Evolutionary conservation across 345 rosid genomes (phyloP).

Genomic region (Citrus australasica): DNA sequence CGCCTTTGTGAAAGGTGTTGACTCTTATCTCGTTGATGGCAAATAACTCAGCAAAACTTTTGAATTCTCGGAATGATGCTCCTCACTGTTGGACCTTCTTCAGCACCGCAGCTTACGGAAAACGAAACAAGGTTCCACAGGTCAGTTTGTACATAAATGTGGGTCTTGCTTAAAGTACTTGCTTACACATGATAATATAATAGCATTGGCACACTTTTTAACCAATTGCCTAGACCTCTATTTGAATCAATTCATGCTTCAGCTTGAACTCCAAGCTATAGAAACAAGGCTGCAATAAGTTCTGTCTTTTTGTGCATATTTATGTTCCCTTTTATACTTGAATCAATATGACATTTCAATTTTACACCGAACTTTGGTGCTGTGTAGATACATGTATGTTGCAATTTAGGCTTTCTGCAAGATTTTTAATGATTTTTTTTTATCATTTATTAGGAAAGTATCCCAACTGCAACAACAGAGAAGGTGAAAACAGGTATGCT

Average conservation of each 20-base stretch:
- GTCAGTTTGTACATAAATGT: too few species aligned
- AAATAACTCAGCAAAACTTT: conserved; percentile 70
- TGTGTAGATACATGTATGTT: too few species aligned
- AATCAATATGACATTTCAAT: background rate
- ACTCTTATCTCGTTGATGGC: conserved; percentile 94
- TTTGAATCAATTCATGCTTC: too few species aligned
- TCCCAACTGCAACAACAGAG: conserved; percentile 56
- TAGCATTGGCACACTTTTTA: too few species aligned
- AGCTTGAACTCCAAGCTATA: too few species aligned
- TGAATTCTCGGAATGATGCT: conserved; percentile 23
- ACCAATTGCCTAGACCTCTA: too few species aligned
- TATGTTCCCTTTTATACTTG: background rate
- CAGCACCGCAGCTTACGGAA: conserved; percentile 54
- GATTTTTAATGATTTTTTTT: background rate
- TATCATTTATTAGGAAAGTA: conserved; percentile 20
- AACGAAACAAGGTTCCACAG: conserved; percentile 1
- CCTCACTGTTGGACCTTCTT: conserved; percentile 74
- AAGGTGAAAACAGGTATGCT: conserved; percentile 75
- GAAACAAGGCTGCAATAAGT: background rate
- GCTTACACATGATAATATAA: too few species aligned
- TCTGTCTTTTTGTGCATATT: background rate
- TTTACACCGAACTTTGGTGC: background rate
- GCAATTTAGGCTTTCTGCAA: background rate
- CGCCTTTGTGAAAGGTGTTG: conserved; percentile 83
- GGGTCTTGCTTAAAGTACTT: too few species aligned